Evolutionary conservation across 75 land plant genomes (phyloP).

Genomic region (Azolla pinnata): DNA sequence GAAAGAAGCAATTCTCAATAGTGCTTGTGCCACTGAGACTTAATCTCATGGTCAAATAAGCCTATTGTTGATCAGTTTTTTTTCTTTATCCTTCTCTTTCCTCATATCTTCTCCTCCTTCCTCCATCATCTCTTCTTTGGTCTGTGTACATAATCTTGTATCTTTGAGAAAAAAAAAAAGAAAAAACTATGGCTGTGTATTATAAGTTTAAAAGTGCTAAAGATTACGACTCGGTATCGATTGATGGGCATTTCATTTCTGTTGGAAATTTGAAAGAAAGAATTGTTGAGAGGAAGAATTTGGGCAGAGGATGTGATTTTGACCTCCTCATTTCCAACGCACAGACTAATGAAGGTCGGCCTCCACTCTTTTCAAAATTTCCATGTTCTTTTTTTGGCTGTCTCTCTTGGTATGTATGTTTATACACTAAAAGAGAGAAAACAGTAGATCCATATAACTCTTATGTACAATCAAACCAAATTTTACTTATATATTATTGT

Average conservation of each 20-base stretch:
- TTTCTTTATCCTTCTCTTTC: too few relatives aligned
- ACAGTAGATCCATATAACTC: too few relatives aligned
- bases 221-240: conserved; percentile 69
- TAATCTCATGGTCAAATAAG: too few relatives aligned
- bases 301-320: conserved; percentile 78
- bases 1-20: too few relatives aligned
- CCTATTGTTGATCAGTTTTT: too few relatives aligned
- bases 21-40: too few relatives aligned
- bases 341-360: conserved; percentile 90
- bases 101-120: too few relatives aligned
- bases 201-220: conserved; percentile 96
- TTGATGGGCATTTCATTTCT: conserved; percentile 83
- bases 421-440: background rate
- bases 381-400: conserved; percentile 10
- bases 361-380: too few relatives aligned
- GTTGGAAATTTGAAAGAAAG: conserved; percentile 72
- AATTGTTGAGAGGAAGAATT: conserved; percentile 86
- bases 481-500: too few relatives aligned
- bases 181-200: conserved; percentile 84
- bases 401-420: conserved; percentile 1
- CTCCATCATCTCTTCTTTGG: too few relatives aligned
- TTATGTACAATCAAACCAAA: too few relatives aligned
- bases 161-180: conserved; percentile 8
- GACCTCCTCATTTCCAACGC: conserved; percentile 89
- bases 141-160: conserved; percentile 2